phyloP scores from a whole-genome alignment of 1,284 basidiomycete genomes.

The Cystobasidium pallidum region DNA sequence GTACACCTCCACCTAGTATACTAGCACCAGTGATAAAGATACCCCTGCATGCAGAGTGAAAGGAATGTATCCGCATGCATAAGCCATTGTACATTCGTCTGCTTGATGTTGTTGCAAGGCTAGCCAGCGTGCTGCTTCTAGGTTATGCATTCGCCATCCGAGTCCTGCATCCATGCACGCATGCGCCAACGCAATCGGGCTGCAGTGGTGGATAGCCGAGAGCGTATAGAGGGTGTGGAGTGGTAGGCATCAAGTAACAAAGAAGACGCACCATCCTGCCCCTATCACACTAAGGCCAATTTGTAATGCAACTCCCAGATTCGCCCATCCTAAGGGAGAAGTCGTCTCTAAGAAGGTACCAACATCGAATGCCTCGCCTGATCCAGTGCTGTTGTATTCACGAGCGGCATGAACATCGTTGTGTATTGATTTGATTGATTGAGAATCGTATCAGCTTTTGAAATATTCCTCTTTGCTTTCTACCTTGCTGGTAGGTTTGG shows the following conservation, averaged over 20 bases:
- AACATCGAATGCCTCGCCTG: constrained; percentile 69
- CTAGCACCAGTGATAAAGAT: constrained; percentile 96
- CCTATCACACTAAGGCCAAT: constrained; percentile 92
- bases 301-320: constrained; percentile 86
- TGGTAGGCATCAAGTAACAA: background rate
- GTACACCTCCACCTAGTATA: constrained; percentile 92
- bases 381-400: constrained; percentile 31
- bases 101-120: too few relatives aligned
- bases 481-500: too few relatives aligned
- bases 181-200: too few relatives aligned
- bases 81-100: too few relatives aligned
- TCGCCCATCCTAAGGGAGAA: constrained; percentile 90
- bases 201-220: background rate
- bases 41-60: constrained; percentile 68
- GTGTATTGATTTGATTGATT: background rate
- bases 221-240: too few relatives aligned
- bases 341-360: constrained; percentile 90
- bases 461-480: background rate
- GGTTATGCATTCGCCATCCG: too few relatives aligned
- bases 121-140: too few relatives aligned
- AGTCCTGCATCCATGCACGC: too few relatives aligned
- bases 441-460: background rate
- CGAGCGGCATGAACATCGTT: background rate
- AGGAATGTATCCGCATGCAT: too few relatives aligned
- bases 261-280: constrained; percentile 82